Percentiles rank a stretch among this genome's conserved stretches.
These are phyloP conservation scores for Xylaria arbuscula DNA, from an alignment of 2,329 filamentous ascomycete genomes.

Conservation along the genomic window DNA sequence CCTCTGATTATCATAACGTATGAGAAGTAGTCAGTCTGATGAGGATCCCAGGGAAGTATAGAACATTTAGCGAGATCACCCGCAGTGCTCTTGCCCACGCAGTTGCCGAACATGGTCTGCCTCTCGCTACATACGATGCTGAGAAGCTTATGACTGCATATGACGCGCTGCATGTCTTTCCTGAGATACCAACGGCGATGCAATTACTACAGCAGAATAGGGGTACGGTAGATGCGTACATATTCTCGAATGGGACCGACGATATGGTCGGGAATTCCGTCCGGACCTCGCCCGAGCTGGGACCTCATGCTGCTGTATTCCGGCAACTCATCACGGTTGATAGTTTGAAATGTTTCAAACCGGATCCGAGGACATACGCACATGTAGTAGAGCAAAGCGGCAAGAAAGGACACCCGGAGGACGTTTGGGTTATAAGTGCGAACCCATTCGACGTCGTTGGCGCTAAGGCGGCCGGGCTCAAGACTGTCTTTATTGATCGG, in stretches of 20 bases:
- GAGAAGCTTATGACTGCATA: conserved; percentile 71
- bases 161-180: conserved; percentile 71
- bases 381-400: conserved; percentile 65
- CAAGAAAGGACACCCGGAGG: conserved; percentile 56
- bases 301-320: conserved; percentile 60
- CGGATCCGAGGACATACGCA: conserved; percentile 69
- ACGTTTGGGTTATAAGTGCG: conserved; percentile 75
- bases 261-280: conserved; percentile 72
- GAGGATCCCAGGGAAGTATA: conserved; percentile 63
- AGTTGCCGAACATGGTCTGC: conserved; percentile 64
- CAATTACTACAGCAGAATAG: conserved; percentile 55
- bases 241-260: conserved; percentile 78
- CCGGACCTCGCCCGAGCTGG: conserved; percentile 65
- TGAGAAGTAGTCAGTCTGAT: conserved; percentile 22
- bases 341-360: conserved; percentile 71
- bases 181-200: conserved; percentile 69
- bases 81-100: conserved; percentile 71
- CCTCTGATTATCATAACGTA: conserved; percentile 9
- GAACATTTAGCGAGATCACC: conserved; percentile 72
- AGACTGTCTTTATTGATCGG: conserved; percentile 75
- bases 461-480: conserved; percentile 69
- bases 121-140: conserved; percentile 58
- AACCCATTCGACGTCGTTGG: conserved; percentile 81
- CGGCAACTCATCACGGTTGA: conserved; percentile 71
- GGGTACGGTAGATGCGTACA: conserved; percentile 61